Evolutionary conservation across 352 stramenopile species (phyloP).

Genomic region (Phytophthora boehmeriae): DNA sequence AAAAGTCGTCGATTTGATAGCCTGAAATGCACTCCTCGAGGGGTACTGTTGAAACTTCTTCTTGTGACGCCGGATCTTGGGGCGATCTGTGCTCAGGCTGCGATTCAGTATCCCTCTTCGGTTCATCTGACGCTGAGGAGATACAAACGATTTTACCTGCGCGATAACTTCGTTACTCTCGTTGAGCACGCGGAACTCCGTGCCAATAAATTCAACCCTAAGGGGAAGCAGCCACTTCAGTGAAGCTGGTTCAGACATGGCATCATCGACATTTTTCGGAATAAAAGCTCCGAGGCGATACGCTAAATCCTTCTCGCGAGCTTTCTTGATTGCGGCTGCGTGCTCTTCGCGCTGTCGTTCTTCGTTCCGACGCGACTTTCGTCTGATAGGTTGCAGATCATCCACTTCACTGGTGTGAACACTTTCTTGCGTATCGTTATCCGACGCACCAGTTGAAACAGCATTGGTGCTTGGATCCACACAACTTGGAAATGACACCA

Average conservation of each 20-base stretch:
- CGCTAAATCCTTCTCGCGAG: constrained; percentile 61
- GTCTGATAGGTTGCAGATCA: constrained; percentile 36
- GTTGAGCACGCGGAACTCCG: constrained; percentile 37
- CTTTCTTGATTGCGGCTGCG: constrained; percentile 62
- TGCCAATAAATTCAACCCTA: constrained; percentile 33
- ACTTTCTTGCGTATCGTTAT: constrained; percentile 58
- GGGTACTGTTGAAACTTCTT: neutral
- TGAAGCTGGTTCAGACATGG: constrained; percentile 9
- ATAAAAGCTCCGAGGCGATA: constrained; percentile 60
- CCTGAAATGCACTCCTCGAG: constrained; percentile 6
- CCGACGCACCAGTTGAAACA: constrained; percentile 21
- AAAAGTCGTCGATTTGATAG: constrained; percentile 20
- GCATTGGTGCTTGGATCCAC: constrained; percentile 10
- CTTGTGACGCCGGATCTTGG: constrained; percentile 1
- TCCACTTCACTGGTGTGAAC: constrained; percentile 31
- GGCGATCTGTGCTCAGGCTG: constrained; percentile 9
- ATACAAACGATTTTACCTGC: constrained; percentile 26
- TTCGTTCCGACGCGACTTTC: constrained; percentile 73
- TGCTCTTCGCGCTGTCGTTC: constrained; percentile 73
- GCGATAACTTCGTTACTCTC: constrained; percentile 12
- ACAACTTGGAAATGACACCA: neutral
- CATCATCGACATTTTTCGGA: constrained; percentile 14
- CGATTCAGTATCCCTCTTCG: neutral
- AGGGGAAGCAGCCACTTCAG: constrained; percentile 35
- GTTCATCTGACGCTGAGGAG: constrained; percentile 8